phyloP scores from a whole-genome alignment of 352 stramenopile genomes.

The Globisporangium nagaii region DNA sequence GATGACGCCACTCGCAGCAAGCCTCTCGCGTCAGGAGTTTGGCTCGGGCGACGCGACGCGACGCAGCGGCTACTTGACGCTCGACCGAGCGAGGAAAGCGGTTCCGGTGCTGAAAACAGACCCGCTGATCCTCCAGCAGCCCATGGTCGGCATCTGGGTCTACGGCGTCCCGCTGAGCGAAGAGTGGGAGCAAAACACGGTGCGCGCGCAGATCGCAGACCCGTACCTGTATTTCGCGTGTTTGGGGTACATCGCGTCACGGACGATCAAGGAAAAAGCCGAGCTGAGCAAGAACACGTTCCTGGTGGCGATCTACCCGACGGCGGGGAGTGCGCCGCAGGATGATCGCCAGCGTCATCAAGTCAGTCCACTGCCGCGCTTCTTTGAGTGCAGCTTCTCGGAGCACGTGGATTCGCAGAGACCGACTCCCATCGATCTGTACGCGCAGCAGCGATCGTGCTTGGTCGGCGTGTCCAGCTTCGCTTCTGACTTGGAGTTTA shows the following conservation, averaged over 20 bases:
- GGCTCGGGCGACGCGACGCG: conserved; percentile 17
- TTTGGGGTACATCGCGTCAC: conserved; percentile 43
- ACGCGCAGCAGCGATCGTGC: conserved; percentile 30
- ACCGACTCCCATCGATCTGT: conserved; percentile 31
- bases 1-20: conserved; percentile 66
- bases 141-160: conserved; percentile 69
- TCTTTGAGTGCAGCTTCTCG: conserved; percentile 62
- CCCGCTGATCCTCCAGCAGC: conserved; percentile 57
- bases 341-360: conserved; percentile 4
- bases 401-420: conserved; percentile 2
- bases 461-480: conserved; percentile 58
- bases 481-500: conserved; percentile 39
- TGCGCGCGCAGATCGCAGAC: conserved; percentile 31
- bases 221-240: conserved; percentile 58
- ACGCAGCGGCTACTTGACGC: conserved; percentile 59
- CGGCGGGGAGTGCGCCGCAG: not conserved
- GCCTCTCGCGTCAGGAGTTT: conserved; percentile 55
- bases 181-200: conserved; percentile 30
- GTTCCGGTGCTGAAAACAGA: conserved; percentile 71
- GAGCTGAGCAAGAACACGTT: conserved; percentile 52
- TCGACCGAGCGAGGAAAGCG: conserved; percentile 71
- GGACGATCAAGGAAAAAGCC: conserved; percentile 53
- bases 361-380: conserved; percentile 45
- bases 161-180: conserved; percentile 60
- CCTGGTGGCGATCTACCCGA: conserved; percentile 57